phyloP scores from a whole-genome alignment of 75 land plant species.

The Ceratopteris richardii region DNA sequence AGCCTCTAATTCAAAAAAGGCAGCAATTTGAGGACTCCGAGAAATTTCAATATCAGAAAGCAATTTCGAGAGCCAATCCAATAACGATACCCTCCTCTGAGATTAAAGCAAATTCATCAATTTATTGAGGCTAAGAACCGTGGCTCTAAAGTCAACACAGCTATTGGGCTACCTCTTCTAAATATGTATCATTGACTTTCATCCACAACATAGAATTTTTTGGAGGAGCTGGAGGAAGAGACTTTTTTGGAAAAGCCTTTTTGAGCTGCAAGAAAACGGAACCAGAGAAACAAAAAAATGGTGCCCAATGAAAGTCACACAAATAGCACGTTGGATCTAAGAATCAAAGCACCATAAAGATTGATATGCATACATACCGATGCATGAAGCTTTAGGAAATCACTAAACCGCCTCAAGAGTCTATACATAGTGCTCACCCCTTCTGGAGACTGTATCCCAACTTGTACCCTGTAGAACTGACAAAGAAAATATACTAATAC shows the following conservation, averaged over 20 bases:
- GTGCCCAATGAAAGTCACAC: too few relatives aligned
- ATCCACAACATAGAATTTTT: conserved; percentile 34
- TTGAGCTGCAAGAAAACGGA: conserved; percentile 20
- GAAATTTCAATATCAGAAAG: conserved; percentile 84
- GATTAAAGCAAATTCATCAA: conserved; percentile 15
- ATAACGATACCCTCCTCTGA: conserved; percentile 84
- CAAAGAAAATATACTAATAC: not conserved
- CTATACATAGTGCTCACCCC: conserved; percentile 56
- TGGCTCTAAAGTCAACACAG: too few relatives aligned
- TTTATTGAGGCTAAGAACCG: conserved; percentile 13
- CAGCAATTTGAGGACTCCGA: conserved; percentile 73
- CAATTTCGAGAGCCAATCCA: conserved; percentile 85
- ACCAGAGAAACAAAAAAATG: too few relatives aligned
- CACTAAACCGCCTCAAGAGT: conserved; percentile 74
- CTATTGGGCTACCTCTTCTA: conserved; percentile 9
- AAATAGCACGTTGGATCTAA: too few relatives aligned
- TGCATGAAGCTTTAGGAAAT: conserved; percentile 71
- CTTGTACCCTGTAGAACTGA: conserved; percentile 94
- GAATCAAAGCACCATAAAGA: too few relatives aligned
- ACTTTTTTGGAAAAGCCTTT: conserved; percentile 19
- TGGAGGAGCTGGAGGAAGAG: conserved; percentile 28
- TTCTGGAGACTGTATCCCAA: conserved; percentile 92
- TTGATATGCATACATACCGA: conserved; percentile 55
- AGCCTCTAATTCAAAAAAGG: conserved; percentile 89
- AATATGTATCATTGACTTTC: conserved; percentile 17